Base-by-base conservation (phyloP, 2,329 filamentous ascomycete genomes). In the Monosporascus sp. region DNA sequence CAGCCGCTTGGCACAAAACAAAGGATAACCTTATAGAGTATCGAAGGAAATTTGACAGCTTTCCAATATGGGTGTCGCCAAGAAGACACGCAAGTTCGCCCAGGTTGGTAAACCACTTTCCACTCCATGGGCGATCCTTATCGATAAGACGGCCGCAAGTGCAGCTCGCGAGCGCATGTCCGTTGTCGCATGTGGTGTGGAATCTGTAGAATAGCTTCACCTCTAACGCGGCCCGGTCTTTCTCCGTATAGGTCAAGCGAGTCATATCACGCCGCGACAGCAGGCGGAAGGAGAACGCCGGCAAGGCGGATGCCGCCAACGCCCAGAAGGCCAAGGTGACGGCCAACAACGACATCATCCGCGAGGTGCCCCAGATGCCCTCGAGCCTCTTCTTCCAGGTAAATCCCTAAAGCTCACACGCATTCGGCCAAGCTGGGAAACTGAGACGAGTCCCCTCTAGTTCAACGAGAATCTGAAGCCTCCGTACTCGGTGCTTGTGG, bases 71-170 rank as follows among this genome's bases (percentile, higher is more conserved):
- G 92, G 91, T 74, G 84, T 91, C 62, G 84, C 86, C 59, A 96
- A 96, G 78, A 90, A 86, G 71, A 96, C 90, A 51, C 86, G 92
- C 76, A 97, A 97, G 77, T 97, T 96, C 71, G 93, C 85, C 49
- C 76, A 81, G 69, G 83, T 83, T 66, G 56, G 74, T 56, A 38
- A 50, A 3, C 53, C 59, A 63, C 64, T 68, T 59, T 44, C 16
- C 9, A 11, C 9, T 37, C 52, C 31, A 61, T 60, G 50, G 38
- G 55, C 20, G 38, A 50, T 51, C 40, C 51, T 60, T 60, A 62
- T 61, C 58, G 67, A 72, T 69, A 66, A 61, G 46, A 40, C 48
- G 14, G 52, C 45, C 51, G 61, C 27, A 9, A 5, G 27, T 59
- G 66, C 50, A 52, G 16, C 47, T 44, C 27, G 27, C 27, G 27